A percentile compares a stretch with the other conserved stretches of the same genome.
These are phyloP conservation scores for Colletotrichum sp. DNA, from an alignment of 2,329 filamentous ascomycete species.

Conservation along the genomic window DNA sequence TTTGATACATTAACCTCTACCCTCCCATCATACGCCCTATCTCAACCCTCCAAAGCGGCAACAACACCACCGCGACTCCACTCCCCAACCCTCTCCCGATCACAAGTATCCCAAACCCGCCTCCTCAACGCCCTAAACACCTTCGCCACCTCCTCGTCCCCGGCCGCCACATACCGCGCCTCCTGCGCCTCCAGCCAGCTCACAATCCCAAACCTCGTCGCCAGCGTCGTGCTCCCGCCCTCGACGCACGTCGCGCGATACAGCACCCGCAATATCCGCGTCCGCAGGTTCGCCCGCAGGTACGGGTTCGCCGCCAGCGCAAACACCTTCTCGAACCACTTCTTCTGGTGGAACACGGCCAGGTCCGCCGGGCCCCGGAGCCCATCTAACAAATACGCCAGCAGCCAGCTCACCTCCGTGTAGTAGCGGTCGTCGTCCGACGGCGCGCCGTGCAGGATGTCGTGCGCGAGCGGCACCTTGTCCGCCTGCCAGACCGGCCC, in stretches of 20 bases:
- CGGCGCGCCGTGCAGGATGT: conserved; percentile 68
- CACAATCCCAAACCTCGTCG: conserved; percentile 76
- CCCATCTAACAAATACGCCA: conserved; percentile 72
- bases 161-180: conserved; percentile 39
- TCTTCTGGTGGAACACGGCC: conserved; percentile 63
- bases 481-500: conserved; percentile 78
- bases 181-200: conserved; percentile 75
- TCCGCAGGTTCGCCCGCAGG: conserved; percentile 62
- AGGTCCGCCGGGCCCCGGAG: conserved; percentile 66
- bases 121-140: conserved; percentile 60
- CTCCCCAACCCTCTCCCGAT: conserved; percentile 64
- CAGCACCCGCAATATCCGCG: conserved; percentile 65
- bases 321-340: conserved; percentile 78
- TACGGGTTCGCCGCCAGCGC: conserved; percentile 72
- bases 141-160: conserved; percentile 44
- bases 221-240: conserved; percentile 78
- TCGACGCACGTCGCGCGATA: conserved; percentile 71
- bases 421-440: conserved; percentile 76
- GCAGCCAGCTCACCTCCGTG: conserved; percentile 75
- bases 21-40: fast-evolving
- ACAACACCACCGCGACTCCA: conserved; percentile 66
- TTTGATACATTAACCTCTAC: not conserved
- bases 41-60: not conserved
- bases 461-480: conserved; percentile 73
- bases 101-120: conserved; percentile 68